Conservation (phyloP, 2,329 filamentous ascomycete genomes). For the Rasamsonia emersonii region DNA sequence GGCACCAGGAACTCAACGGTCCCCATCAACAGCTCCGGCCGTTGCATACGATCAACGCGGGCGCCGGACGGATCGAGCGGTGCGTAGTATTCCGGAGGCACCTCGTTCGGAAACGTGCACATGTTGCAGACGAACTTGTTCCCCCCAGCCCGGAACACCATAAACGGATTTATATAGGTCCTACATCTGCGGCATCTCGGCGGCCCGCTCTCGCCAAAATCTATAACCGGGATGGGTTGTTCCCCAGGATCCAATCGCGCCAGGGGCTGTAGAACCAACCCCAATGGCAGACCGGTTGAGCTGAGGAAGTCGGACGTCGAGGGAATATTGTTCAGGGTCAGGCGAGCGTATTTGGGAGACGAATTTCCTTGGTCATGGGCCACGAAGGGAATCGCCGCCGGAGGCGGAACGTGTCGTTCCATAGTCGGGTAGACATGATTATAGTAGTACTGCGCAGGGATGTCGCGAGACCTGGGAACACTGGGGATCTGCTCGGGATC, state of each 20-base stretch:
- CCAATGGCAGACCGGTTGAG: slow-evolving; percentile 75
- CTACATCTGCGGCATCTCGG: slow-evolving; percentile 87
- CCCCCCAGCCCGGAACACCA: slow-evolving; percentile 89
- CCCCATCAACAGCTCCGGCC: slow-evolving; percentile 80
- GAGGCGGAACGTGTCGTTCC: slow-evolving; percentile 84
- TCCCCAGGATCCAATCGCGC: slow-evolving; percentile 78
- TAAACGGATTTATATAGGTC: slow-evolving; percentile 97
- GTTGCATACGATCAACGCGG: slow-evolving; percentile 76
- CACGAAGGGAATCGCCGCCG: slow-evolving; percentile 79
- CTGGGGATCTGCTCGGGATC: slow-evolving; percentile 91
- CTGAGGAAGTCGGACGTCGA: slow-evolving; percentile 68
- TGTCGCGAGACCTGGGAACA: slow-evolving; percentile 75
- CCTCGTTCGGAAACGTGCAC: slow-evolving; percentile 95
- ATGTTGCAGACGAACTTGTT: slow-evolving; percentile 98
- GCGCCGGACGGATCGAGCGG: slow-evolving; percentile 80
- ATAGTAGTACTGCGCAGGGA: slow-evolving; percentile 73
- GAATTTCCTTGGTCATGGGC: slow-evolving; percentile 95
- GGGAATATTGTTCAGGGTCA: slow-evolving; percentile 91
- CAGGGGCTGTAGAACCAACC: slow-evolving; percentile 79
- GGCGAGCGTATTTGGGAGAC: slow-evolving; percentile 83
- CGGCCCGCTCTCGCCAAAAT: slow-evolving; percentile 86
- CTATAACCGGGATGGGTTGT: slow-evolving; percentile 77
- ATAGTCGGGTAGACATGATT: slow-evolving; percentile 89
- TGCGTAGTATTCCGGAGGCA: slow-evolving; percentile 82
- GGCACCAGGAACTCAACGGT: slow-evolving; percentile 96